Conservation (phyloP, 2,329 filamentous ascomycete species). For the Colletotrichum eremochloae region DNA sequence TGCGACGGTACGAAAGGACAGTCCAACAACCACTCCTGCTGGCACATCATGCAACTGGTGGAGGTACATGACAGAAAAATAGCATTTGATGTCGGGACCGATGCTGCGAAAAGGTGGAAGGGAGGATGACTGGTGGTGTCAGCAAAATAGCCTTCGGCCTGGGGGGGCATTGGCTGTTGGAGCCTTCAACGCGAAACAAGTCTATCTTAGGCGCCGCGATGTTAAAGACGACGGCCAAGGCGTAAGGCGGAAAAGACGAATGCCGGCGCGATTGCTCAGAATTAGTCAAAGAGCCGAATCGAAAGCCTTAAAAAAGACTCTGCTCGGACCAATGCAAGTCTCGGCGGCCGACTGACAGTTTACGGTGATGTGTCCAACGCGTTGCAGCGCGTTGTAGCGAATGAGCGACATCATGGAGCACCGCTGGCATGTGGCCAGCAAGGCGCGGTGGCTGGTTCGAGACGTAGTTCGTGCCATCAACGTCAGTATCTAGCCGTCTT, state of each 20-base stretch:
- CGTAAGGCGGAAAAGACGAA: conserved; percentile 14
- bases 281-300: not conserved
- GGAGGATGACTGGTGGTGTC: not conserved
- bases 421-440: conserved; percentile 16
- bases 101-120: conserved; percentile 7
- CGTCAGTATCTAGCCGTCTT: conserved; percentile 1
- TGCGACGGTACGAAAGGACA: conserved; percentile 9
- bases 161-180: not conserved
- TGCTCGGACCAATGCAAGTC: conserved; percentile 21
- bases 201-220: not conserved
- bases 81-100: conserved; percentile 9
- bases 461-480: conserved; percentile 3
- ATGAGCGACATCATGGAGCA: conserved; percentile 11
- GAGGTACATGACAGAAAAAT: not conserved
- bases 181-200: conserved; percentile 10
- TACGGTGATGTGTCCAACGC: conserved; percentile 14
- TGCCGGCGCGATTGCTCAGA: not conserved
- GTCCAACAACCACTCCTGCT: not conserved
- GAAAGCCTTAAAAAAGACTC: conserved; percentile 11
- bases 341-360: conserved; percentile 31
- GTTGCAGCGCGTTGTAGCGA: not conserved
- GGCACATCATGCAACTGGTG: not conserved
- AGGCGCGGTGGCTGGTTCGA: conserved; percentile 2
- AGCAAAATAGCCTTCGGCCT: conserved; percentile 7
- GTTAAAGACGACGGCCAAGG: not conserved